Conservation (phyloP, 345 rosid species). For the Adansonia digitata region DNA sequence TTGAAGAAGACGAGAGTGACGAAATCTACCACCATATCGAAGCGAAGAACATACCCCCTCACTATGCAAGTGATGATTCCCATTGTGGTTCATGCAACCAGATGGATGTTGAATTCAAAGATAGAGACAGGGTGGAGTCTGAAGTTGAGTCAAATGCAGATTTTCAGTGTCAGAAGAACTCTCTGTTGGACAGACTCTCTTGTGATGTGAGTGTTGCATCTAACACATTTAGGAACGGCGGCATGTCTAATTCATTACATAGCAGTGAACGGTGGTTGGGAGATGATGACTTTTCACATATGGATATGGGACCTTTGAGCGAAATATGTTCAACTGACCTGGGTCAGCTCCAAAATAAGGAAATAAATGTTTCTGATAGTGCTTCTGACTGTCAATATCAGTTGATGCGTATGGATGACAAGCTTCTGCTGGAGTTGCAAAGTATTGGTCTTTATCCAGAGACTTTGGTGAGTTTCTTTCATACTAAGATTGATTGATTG, state of each 20-base stretch:
- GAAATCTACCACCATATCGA: slow-evolving; percentile 55
- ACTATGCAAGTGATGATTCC: slow-evolving; percentile 92
- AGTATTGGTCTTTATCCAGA: slow-evolving; percentile 86
- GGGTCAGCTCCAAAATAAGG: slow-evolving; percentile 51
- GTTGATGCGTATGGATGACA: slow-evolving; percentile 66
- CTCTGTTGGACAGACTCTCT: slow-evolving; percentile 60
- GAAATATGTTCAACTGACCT: slow-evolving; percentile 64
- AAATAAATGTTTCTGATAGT: slow-evolving; percentile 36
- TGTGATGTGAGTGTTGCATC: slow-evolving; percentile 64
- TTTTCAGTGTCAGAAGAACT: slow-evolving; percentile 59
- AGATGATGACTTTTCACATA: slow-evolving; percentile 66
- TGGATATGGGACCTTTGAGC: slow-evolving; percentile 46
- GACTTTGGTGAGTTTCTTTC: slow-evolving; percentile 49
- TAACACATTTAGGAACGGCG: slow-evolving; percentile 54
- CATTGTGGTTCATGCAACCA: slow-evolving; percentile 92
- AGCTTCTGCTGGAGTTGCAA: slow-evolving; percentile 74
- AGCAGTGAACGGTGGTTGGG: slow-evolving; percentile 73
- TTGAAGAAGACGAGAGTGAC: slow-evolving; percentile 88
- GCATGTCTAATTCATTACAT: slow-evolving; percentile 57
- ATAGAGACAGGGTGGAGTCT: slow-evolving; percentile 87
- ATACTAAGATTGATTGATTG: background rate
- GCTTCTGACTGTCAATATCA: slow-evolving; percentile 66
- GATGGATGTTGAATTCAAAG: slow-evolving; percentile 73
- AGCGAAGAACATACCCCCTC: slow-evolving; percentile 70
- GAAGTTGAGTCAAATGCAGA: slow-evolving; percentile 81